Conservation (phyloP, 345 rosid species). For the Citrus cavaleriei region DNA sequence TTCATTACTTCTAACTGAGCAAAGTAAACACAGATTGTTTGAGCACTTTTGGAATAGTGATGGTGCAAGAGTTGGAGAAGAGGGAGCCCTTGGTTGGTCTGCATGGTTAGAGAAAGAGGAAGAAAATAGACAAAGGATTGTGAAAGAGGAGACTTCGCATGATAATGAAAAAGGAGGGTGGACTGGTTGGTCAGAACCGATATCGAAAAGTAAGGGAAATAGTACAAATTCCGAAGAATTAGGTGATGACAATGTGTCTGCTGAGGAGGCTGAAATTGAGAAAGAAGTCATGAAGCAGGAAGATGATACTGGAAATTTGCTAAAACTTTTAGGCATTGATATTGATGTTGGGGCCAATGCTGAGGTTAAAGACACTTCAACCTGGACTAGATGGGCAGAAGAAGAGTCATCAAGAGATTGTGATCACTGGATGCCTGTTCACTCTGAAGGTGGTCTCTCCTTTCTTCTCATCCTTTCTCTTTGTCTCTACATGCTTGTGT, state of each 20-base stretch:
- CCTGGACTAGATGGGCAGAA: slow-evolving; percentile 87
- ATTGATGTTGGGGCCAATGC: slow-evolving; percentile 50
- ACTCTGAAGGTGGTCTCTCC: slow-evolving; percentile 45
- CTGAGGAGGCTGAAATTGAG: slow-evolving; percentile 36
- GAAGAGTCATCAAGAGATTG: slow-evolving; percentile 78
- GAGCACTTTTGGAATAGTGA: slow-evolving; percentile 91
- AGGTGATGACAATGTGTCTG: slow-evolving; percentile 22
- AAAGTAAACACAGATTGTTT: slow-evolving; percentile 80
- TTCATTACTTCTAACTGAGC: slow-evolving; percentile 61
- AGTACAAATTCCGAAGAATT: slow-evolving; percentile 33
- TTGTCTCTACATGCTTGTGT: not conserved
- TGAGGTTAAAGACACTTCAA: slow-evolving; percentile 71
- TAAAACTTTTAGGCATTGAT: slow-evolving; percentile 80
- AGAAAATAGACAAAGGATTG: slow-evolving; percentile 65
- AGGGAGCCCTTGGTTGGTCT: slow-evolving; percentile 91
- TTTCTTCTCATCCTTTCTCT: slow-evolving; percentile 19
- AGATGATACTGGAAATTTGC: slow-evolving; percentile 81
- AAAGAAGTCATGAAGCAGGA: slow-evolving; percentile 51
- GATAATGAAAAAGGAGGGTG: slow-evolving; percentile 90
- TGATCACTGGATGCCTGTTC: slow-evolving; percentile 87
- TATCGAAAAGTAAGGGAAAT: slow-evolving; percentile 39
- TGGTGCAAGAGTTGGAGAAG: slow-evolving; percentile 92
- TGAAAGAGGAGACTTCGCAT: slow-evolving; percentile 55
- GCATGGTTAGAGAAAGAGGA: slow-evolving; percentile 95
- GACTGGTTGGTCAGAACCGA: slow-evolving; percentile 93